Conservation (phyloP, 2,329 filamentous ascomycete genomes). For the Cladophialophora immunda region DNA sequence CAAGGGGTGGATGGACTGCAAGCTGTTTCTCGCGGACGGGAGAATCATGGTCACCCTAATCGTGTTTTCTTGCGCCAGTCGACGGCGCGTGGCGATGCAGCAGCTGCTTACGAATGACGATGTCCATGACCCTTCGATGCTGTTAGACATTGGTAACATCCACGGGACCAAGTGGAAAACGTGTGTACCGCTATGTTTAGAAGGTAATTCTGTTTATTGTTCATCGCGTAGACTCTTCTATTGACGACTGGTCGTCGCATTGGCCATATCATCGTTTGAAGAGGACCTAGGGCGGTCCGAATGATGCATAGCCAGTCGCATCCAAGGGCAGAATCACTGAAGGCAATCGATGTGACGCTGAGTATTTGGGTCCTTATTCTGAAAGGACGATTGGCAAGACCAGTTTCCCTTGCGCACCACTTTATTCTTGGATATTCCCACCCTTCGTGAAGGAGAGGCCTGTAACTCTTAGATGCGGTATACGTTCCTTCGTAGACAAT, state of each 20-base stretch:
- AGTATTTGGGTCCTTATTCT: too few relatives aligned
- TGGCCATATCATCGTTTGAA: too few relatives aligned
- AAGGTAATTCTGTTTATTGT: neutral
- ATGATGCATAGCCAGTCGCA: neutral
- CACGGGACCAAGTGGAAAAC: neutral
- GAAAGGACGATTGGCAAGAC: too few relatives aligned
- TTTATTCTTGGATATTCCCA: too few relatives aligned
- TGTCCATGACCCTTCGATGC: neutral
- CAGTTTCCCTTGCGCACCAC: too few relatives aligned
- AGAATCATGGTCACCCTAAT: neutral
- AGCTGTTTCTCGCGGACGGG: slow-evolving; percentile 2
- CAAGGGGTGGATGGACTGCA: neutral
- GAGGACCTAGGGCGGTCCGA: too few relatives aligned
- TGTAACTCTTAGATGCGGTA: too few relatives aligned
- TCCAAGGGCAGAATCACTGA: too few relatives aligned
- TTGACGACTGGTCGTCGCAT: neutral
- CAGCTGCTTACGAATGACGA: neutral
- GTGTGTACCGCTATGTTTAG: neutral
- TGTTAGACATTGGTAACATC: neutral
- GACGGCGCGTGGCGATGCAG: neutral
- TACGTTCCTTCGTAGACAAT: too few relatives aligned
- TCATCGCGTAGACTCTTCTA: neutral
- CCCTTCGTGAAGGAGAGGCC: too few relatives aligned
- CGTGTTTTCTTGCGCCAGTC: neutral
- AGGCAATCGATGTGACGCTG: too few relatives aligned